These are phyloP conservation scores for Epichloe sp. DNA, from an alignment of 2,329 filamentous ascomycete genomes.

Conservation along the genomic window DNA sequence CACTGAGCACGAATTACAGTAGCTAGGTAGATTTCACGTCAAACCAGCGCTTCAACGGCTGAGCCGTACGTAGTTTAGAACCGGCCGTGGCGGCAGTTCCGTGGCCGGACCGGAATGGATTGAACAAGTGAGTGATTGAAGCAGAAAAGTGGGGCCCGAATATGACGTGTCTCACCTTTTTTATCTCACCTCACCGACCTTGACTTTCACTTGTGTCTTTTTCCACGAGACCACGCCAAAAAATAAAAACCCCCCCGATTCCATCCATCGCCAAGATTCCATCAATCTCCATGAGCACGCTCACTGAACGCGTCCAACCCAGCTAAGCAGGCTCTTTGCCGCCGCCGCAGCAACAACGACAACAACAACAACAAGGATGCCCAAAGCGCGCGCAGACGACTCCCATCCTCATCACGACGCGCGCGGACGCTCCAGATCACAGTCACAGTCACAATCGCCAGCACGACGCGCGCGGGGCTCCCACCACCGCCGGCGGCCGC, in stretches of 20 bases:
- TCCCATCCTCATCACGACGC: not conserved
- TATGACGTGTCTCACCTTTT: not conserved
- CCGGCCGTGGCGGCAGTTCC: no score
- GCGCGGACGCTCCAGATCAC: not conserved
- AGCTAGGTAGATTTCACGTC: no score
- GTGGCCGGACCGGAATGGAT: not conserved
- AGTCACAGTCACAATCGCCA: not conserved
- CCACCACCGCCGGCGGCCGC: constrained; percentile 9
- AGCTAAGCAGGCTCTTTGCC: no score
- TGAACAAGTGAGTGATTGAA: no score
- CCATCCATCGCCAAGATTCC: not conserved
- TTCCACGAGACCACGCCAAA: not conserved
- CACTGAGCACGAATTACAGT: no score
- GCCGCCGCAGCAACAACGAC: no score
- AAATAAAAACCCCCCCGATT: not conserved
- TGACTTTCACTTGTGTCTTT: not conserved
- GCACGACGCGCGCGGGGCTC: constrained; percentile 12
- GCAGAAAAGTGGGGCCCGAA: not conserved
- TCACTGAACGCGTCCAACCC: no score
- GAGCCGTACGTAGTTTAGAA: no score
- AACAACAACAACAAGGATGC: not conserved
- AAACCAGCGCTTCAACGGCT: no score
- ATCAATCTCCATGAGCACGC: not conserved
- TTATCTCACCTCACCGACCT: not conserved
- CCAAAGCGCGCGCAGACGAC: not conserved